Evolutionary conservation across 2,329 filamentous ascomycete genomes (phyloP).

Genomic region (Herpotrichia juniperi): DNA sequence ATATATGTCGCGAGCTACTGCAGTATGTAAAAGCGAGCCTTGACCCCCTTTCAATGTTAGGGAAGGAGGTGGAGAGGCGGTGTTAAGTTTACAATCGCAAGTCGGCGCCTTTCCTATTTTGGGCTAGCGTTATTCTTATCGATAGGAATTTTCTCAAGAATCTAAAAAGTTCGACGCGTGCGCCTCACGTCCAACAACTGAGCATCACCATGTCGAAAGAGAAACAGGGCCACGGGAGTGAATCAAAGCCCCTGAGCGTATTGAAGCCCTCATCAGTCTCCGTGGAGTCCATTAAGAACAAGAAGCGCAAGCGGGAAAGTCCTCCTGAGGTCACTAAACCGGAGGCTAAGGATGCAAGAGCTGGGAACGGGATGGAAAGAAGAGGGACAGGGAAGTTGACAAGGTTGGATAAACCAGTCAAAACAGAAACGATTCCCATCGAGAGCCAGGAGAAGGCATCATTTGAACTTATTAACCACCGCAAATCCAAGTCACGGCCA

Average conservation of each 20-base stretch:
- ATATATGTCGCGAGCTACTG: no score
- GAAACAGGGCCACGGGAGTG: not conserved
- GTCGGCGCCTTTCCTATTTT: not conserved
- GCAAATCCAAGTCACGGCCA: not conserved
- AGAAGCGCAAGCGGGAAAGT: constrained; percentile 40
- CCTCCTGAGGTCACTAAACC: constrained; percentile 5
- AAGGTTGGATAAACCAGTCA: constrained; percentile 16
- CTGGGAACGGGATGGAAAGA: constrained; percentile 2
- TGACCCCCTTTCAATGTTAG: no score
- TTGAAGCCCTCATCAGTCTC: constrained; percentile 8
- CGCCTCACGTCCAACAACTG: not conserved
- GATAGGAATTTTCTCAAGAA: constrained; percentile 4
- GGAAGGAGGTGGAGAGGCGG: no score
- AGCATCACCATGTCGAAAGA: constrained; percentile 5
- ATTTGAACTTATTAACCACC: not conserved
- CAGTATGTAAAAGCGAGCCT: no score
- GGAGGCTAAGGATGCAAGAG: constrained; percentile 13
- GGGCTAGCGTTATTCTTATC: constrained; percentile 2
- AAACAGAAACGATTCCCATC: not conserved
- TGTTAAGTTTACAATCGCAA: no score
- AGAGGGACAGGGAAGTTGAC: constrained; percentile 24
- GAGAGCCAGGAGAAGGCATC: not conserved
- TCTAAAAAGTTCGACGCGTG: not conserved
- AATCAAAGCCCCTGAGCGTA: not conserved
- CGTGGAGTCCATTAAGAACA: constrained; percentile 21